A percentile compares a stretch with the other conserved stretches of the same genome.
These are phyloP conservation scores for Alternaria rosae DNA, from an alignment of 2,329 filamentous ascomycete genomes.

Conservation along the genomic window DNA sequence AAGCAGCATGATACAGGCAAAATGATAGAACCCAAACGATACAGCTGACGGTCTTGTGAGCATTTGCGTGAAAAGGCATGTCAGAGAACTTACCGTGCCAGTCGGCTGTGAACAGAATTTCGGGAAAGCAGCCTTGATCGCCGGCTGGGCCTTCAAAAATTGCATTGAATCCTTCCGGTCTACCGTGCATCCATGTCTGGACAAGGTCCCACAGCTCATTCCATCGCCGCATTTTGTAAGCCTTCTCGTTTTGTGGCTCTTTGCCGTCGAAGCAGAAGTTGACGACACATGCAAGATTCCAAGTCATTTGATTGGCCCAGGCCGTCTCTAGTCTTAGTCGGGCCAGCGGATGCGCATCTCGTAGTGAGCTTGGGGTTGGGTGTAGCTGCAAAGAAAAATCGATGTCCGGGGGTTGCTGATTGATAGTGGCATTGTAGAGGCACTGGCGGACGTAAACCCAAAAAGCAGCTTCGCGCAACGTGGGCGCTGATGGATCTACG, in stretches of 20 bases:
- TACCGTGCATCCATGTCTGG: conserved; percentile 32
- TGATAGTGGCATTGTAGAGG: conserved; percentile 43
- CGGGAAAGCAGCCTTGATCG: conserved; percentile 28
- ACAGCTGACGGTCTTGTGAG: conserved; percentile 22
- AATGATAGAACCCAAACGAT: conserved; percentile 38
- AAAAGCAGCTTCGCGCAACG: conserved; percentile 43
- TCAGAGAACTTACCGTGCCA: conserved; percentile 36
- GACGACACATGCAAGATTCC: conserved; percentile 39
- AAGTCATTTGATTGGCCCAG: conserved; percentile 46
- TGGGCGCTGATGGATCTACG: conserved; percentile 43
- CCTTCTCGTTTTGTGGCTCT: conserved; percentile 18
- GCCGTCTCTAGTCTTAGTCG: conserved; percentile 39
- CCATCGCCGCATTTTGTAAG: conserved; percentile 25
- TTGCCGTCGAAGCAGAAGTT: conserved; percentile 41
- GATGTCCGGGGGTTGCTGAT: conserved; percentile 41
- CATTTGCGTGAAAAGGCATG: background rate
- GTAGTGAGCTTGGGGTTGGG: conserved; percentile 31
- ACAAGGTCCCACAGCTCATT: conserved; percentile 32
- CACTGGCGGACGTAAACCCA: conserved; percentile 47
- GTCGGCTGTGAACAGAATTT: conserved; percentile 40
- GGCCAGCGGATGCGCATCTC: conserved; percentile 34
- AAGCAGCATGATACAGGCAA: conserved; percentile 40
- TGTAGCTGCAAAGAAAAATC: conserved; percentile 38
- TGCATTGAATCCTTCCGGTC: conserved; percentile 38
- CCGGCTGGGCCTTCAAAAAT: conserved; percentile 33